Conservation (phyloP, 75 land plant species). For the Gnetum montanum region DNA sequence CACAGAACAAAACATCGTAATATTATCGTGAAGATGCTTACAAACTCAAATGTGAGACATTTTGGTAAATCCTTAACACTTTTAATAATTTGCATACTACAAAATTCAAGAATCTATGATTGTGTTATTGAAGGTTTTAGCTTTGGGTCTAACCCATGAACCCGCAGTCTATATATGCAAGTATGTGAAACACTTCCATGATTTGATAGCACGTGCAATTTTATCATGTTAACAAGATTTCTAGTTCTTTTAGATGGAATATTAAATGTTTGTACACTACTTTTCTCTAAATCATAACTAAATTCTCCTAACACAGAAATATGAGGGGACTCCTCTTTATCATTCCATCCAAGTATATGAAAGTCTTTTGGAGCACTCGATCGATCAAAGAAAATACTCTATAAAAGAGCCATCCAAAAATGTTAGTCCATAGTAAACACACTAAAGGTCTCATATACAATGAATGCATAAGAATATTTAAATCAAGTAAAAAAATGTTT, state of each 20-base stretch:
- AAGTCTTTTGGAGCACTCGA: conserved; percentile 87
- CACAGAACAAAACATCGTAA: too few species aligned
- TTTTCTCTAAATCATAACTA: conserved; percentile 60
- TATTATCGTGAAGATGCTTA: too few species aligned
- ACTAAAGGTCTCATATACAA: too few species aligned
- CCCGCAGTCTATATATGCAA: conserved; percentile 88
- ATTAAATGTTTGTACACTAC: conserved; percentile 66
- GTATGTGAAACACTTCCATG: conserved; percentile 79
- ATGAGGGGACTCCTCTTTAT: conserved; percentile 22
- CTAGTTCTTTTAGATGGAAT: conserved; percentile 23
- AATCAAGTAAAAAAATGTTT: too few species aligned
- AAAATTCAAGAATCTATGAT: too few species aligned
- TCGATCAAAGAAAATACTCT: conserved; percentile 79
- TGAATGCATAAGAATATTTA: too few species aligned
- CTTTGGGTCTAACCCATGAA: conserved; percentile 76
- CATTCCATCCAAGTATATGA: conserved; percentile 62
- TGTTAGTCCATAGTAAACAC: too few species aligned
- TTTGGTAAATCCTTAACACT: too few species aligned
- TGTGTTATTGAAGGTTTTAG: too few species aligned
- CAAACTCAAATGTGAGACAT: too few species aligned
- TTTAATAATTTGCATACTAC: too few species aligned
- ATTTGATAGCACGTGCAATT: conserved; percentile 77
- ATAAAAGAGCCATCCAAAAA: too few species aligned
- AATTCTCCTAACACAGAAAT: conserved; percentile 59
- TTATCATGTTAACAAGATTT: conserved; percentile 46